phyloP scores from a whole-genome alignment of 2,329 filamentous ascomycete genomes.

The Lecanicillium sp. region DNA sequence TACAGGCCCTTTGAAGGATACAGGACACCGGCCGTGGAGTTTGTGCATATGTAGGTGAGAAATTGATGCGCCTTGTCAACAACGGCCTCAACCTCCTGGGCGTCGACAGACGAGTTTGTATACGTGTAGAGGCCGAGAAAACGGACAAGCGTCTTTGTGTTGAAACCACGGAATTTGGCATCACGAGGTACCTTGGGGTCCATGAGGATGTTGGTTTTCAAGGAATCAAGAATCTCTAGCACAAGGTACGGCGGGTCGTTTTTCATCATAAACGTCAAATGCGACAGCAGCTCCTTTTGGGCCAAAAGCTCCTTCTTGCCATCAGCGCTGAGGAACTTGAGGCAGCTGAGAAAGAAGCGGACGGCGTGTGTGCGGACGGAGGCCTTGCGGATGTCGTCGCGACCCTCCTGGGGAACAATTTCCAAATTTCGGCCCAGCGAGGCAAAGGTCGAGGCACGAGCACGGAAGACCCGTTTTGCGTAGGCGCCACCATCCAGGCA shows the following conservation, averaged over 20 bases:
- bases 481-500: constrained; percentile 78
- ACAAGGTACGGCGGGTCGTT: constrained; percentile 72
- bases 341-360: constrained; percentile 68
- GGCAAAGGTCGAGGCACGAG: constrained; percentile 71
- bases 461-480: constrained; percentile 69
- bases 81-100: constrained; percentile 42
- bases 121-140: constrained; percentile 66
- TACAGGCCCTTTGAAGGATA: constrained; percentile 79
- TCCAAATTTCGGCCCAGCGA: constrained; percentile 74
- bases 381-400: constrained; percentile 61
- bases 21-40: constrained; percentile 63
- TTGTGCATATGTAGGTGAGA: constrained; percentile 67
- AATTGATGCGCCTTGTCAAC: constrained; percentile 68
- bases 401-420: constrained; percentile 50
- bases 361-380: constrained; percentile 79
- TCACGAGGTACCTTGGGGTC: constrained; percentile 67
- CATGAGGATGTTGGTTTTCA: constrained; percentile 64
- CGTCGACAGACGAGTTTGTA: constrained; percentile 34
- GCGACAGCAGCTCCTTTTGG: constrained; percentile 73
- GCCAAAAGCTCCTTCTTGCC: constrained; percentile 75
- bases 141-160: constrained; percentile 62
- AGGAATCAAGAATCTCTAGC: constrained; percentile 61
- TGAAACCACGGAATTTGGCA: constrained; percentile 69
- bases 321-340: constrained; percentile 69
- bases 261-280: constrained; percentile 70